phyloP scores from a whole-genome alignment of 2,329 filamentous ascomycete genomes.

The Exophiala oligosperma region DNA sequence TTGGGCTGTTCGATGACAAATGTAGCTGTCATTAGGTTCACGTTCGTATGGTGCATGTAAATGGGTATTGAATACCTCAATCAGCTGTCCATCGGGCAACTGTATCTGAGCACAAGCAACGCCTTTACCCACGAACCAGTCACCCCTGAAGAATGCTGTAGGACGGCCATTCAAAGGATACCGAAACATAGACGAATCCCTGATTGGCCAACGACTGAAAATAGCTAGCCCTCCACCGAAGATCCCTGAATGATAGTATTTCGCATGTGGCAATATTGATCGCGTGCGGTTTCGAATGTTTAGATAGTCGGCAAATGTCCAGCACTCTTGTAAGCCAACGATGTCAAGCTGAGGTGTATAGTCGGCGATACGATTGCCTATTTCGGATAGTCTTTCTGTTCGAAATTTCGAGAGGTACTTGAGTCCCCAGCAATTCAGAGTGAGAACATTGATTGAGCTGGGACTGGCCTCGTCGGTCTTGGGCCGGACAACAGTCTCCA shows the following conservation, averaged over 20 bases:
- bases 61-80: conserved; percentile 93
- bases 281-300: conserved; percentile 72
- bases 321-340: conserved; percentile 94
- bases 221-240: conserved; percentile 90
- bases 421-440: conserved; percentile 96
- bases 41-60: conserved; percentile 84
- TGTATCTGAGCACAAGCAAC: conserved; percentile 76
- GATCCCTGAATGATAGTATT: conserved; percentile 87
- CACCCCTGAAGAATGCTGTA: conserved; percentile 84
- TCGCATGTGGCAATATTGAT: conserved; percentile 78
- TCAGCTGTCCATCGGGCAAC: conserved; percentile 42
- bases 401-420: conserved; percentile 81
- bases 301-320: conserved; percentile 80
- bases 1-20: conserved; percentile 87
- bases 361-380: conserved; percentile 74
- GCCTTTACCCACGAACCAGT: conserved; percentile 96
- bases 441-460: conserved; percentile 67
- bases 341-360: conserved; percentile 72
- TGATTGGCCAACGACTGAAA: conserved; percentile 87
- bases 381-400: conserved; percentile 74
- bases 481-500: background rate
- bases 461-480: background rate
- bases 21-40: conserved; percentile 78
- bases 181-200: conserved; percentile 78
- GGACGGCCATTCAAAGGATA: conserved; percentile 94